Evolutionary conservation across 371 early-diverging fungal genomes (phyloP).

Genomic region (Rhizopus arrhizus): DNA sequence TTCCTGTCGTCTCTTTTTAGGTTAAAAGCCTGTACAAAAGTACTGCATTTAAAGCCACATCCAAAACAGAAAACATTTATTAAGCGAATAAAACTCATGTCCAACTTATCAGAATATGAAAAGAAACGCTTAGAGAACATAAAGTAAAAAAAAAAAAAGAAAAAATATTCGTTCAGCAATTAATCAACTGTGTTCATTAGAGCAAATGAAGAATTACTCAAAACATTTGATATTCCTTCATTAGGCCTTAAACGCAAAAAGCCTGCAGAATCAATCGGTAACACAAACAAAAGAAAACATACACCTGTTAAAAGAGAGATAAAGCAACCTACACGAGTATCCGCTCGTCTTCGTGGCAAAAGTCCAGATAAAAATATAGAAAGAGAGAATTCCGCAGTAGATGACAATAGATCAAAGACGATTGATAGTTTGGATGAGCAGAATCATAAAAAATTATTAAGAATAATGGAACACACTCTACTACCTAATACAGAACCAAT

Average conservation of each 20-base stretch:
- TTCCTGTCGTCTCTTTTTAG: too few species aligned
- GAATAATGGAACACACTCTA: conserved; percentile 23
- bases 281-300: conserved; percentile 15
- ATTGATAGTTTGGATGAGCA: conserved; percentile 29
- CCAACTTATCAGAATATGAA: conserved; percentile 44
- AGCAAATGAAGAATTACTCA: conserved; percentile 49
- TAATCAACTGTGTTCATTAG: conserved; percentile 10
- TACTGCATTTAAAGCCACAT: too few species aligned
- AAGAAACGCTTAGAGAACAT: conserved; percentile 50
- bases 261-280: neutral
- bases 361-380: conserved; percentile 12
- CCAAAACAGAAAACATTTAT: neutral
- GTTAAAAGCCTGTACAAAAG: too few species aligned
- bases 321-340: conserved; percentile 32
- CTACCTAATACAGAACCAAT: conserved; percentile 27
- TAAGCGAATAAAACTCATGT: neutral
- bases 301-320: conserved; percentile 26
- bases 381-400: neutral
- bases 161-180: neutral
- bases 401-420: conserved; percentile 10
- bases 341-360: conserved; percentile 46
- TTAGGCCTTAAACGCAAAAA: conserved; percentile 1
- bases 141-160: conserved; percentile 24
- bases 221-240: conserved; percentile 33
- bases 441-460: conserved; percentile 28